Evolutionary conservation across 1,139 yeast genomes (phyloP), one percentile per base, ranked within the genome.

Genomic region (Suhomyces yuchorum): DNA sequence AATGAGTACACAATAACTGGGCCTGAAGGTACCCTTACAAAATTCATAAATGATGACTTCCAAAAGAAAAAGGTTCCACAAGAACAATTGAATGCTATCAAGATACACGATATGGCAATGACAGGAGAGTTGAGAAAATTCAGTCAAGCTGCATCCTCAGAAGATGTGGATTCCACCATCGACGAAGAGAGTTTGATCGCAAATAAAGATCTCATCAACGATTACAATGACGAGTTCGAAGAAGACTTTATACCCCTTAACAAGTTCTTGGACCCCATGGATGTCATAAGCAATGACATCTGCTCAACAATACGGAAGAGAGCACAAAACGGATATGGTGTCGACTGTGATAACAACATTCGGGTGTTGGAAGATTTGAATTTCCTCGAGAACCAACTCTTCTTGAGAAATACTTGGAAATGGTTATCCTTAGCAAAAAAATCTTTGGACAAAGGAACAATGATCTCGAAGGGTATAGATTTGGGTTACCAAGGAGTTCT

Each of bases 401-500:
- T 83, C 54, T 70, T 90, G 33, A 73, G 85, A 52, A 85, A 87
- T 56, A 85, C 96, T 0, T 92, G 98, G 98, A 82, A 85, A 58
- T 92, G 97, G 97, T 67, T 92, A 23, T 80, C 83, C 7, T 78
- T 87, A 43, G 91, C 96, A 0, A 77, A 81, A 50, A 81, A 80
- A 43, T 79, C 90, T 1, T 82, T 85, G 15, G 81, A 78, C 26
- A 82, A 85, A 46, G 89, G 89, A 0, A 73, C 85, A 2, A 85
- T 88, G 89, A 71, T 80, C 1, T 77, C 85, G 1, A 84, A 82
- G 22, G 77, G 78, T 8, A 70, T 89, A 26, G 97, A 93, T 62
- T 75, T 93, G 35, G 95, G 96, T 2, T 91, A 81, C 63, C 86
- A 87, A 57, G 99, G 98, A 7, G 95, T 92, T 1, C 66, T 83